These are phyloP conservation scores for Lichtheimia corymbifera DNA, from an alignment of 371 early-diverging fungal species.

Conservation along the genomic window DNA sequence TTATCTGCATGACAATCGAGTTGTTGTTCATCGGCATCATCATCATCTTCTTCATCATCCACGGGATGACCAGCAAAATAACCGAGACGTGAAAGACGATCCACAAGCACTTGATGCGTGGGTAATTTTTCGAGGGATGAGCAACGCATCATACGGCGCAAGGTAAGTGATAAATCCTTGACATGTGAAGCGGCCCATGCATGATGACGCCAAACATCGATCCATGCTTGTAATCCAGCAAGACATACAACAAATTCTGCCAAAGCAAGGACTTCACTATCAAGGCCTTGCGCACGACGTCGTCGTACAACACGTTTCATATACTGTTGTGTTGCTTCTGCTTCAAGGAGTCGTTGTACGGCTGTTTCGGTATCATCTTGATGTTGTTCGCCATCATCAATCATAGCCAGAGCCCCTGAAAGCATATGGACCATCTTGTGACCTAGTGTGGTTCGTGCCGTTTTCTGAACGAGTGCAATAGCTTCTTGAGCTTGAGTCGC, in stretches of 20 bases:
- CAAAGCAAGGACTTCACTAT: conserved; percentile 33
- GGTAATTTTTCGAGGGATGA: conserved; percentile 34
- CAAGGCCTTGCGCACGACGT: conserved; percentile 21
- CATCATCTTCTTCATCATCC: conserved; percentile 9
- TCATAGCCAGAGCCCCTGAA: background rate
- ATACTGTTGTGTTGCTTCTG: background rate
- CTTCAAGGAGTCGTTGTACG: background rate
- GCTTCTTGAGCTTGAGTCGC: conserved; percentile 21
- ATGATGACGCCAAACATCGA: conserved; percentile 30
- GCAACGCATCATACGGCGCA: conserved; percentile 39
- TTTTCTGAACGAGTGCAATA: background rate
- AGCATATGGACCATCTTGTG: conserved; percentile 3
- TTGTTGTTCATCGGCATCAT: conserved; percentile 9
- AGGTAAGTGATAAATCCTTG: conserved; percentile 21
- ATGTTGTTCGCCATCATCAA: background rate
- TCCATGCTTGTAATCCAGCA: conserved; percentile 45
- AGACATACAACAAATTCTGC: conserved; percentile 45
- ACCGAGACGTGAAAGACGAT: conserved; percentile 29
- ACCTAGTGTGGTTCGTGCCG: background rate
- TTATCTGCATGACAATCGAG: conserved; percentile 20
- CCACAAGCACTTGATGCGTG: conserved; percentile 32
- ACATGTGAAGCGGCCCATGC: conserved; percentile 22
- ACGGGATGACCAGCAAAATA: conserved; percentile 28
- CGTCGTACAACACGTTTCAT: background rate
- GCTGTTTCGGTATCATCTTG: background rate